A percentile compares a stretch with the other conserved stretches of the same genome.
Evolutionary conservation across 208 protist species (phyloP).

Genomic region (Trypanosoma grayi): DNA sequence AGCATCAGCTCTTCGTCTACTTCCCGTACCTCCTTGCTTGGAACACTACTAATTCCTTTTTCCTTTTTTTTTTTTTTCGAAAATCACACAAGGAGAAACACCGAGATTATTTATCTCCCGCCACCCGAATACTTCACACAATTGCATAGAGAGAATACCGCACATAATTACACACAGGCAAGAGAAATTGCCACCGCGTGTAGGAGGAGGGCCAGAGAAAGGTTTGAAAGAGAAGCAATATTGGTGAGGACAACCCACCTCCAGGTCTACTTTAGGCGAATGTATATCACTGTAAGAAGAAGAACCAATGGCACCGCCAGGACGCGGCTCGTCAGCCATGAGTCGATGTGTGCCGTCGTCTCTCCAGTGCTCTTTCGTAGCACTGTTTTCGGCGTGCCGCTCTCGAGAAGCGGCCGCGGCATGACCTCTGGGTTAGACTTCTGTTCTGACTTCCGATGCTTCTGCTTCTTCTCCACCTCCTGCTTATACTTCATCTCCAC

Average conservation of each 20-base stretch:
- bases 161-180: not conserved
- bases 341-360: not conserved
- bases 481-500: not conserved
- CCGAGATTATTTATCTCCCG: no score
- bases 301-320: not conserved
- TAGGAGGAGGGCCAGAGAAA: not conserved
- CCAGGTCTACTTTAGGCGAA: not conserved
- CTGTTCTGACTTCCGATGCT: not conserved
- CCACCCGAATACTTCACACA: no score
- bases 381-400: not conserved
- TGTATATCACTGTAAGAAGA: slow-evolving; percentile 4
- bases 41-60: not conserved
- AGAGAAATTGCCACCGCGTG: no score
- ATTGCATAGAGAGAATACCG: not conserved
- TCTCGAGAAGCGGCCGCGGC: no score
- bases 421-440: not conserved
- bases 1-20: slow-evolving; percentile 18
- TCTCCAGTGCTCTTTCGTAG: not conserved
- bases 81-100: no score
- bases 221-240: not conserved
- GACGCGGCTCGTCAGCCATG: not conserved
- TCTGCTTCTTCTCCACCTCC: not conserved
- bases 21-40: not conserved
- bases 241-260: not conserved
- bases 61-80: not conserved